Percentiles rank a stretch among this genome's conserved stretches.
phyloP scores from a whole-genome alignment of 1,284 basidiomycete genomes.

The Microstroma glucosiphilum region DNA sequence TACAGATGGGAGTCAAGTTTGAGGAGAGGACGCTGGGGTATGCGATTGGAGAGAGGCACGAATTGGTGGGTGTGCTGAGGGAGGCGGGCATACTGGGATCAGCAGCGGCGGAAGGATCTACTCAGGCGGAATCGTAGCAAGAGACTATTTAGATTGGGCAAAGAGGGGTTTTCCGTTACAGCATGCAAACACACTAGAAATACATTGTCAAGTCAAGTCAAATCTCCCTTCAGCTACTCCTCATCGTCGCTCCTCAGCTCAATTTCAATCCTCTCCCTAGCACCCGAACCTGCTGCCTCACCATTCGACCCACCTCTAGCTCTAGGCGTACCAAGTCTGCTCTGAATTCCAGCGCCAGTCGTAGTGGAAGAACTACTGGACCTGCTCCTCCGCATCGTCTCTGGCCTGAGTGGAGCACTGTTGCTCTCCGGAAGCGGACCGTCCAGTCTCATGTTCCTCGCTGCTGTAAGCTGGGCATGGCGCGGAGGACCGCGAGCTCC shows the following conservation, averaged over 20 bases:
- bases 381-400: conserved; percentile 1
- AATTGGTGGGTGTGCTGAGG: conserved; percentile 58
- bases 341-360: background rate
- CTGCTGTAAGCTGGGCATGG: background rate
- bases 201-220: too few relatives aligned
- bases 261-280: background rate
- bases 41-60: conserved; percentile 71
- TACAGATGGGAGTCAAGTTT: conserved; percentile 62
- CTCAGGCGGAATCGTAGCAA: too few relatives aligned
- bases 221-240: background rate
- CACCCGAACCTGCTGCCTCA: background rate
- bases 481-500: background rate
- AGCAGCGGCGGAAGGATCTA: too few relatives aligned
- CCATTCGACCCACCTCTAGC: background rate
- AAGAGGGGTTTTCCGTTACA: too few relatives aligned
- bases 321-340: background rate
- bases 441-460: background rate
- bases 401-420: background rate
- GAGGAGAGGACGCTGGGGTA: conserved; percentile 73
- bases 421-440: conserved; percentile 1
- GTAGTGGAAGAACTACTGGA: background rate
- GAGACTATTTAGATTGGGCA: too few relatives aligned
- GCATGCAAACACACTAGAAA: too few relatives aligned
- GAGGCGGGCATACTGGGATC: background rate
- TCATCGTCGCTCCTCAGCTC: conserved; percentile 4